Evolutionary conservation across 2,329 filamentous ascomycete species (phyloP).

Genomic region (Juglanconis sp.): DNA sequence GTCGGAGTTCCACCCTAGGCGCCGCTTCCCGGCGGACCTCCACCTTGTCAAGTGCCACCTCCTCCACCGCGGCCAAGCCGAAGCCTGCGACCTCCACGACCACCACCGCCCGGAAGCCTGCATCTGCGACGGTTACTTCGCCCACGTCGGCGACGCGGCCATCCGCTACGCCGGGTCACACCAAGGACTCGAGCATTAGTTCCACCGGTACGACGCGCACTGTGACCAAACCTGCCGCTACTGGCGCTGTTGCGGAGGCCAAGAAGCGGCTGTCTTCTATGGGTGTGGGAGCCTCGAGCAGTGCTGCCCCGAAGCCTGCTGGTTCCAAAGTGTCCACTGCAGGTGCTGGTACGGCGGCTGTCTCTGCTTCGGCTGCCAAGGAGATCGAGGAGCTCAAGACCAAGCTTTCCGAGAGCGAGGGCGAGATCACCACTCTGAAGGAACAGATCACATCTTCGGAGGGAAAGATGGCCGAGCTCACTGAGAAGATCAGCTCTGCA

Average conservation of each 20-base stretch:
- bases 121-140: constrained; percentile 32
- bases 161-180: constrained; percentile 30
- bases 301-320: constrained; percentile 38
- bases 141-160: constrained; percentile 28
- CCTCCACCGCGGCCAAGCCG: constrained; percentile 25
- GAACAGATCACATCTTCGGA: constrained; percentile 54
- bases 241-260: constrained; percentile 42
- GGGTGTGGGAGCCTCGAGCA: constrained; percentile 33
- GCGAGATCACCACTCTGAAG: constrained; percentile 55
- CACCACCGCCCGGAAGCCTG: constrained; percentile 33
- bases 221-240: constrained; percentile 31
- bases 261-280: constrained; percentile 57
- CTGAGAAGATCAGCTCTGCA: constrained; percentile 42
- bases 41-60: constrained; percentile 21
- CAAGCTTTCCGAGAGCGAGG: constrained; percentile 56
- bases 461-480: constrained; percentile 53
- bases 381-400: constrained; percentile 59
- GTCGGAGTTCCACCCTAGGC: constrained; percentile 24
- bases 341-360: constrained; percentile 32
- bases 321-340: constrained; percentile 31
- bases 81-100: constrained; percentile 25
- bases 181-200: constrained; percentile 22
- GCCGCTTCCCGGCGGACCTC: constrained; percentile 32
- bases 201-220: constrained; percentile 27
- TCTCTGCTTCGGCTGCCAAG: constrained; percentile 45